These are phyloP conservation scores for Xylariales sp. DNA, from an alignment of 2,329 filamentous ascomycete species.

Conservation along the genomic window DNA sequence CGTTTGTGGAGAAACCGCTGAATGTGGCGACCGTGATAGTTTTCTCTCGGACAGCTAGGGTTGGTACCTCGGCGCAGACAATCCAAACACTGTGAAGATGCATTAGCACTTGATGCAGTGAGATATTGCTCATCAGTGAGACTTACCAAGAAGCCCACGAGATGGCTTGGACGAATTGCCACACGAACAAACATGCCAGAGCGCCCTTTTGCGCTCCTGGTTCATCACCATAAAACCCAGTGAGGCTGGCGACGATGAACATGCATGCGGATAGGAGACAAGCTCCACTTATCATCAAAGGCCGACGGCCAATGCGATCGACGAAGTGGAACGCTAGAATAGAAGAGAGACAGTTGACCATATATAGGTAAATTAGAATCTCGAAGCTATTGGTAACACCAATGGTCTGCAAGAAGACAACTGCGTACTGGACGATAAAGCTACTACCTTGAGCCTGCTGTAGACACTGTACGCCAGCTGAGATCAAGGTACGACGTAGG, in stretches of 20 bases:
- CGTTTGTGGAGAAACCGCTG: constrained; percentile 19
- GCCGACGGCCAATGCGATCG: constrained; percentile 11
- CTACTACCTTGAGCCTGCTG: constrained; percentile 19
- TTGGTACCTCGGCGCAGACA: constrained; percentile 23
- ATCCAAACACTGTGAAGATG: constrained; percentile 21
- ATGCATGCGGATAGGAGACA: constrained; percentile 10
- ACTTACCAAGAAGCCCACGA: constrained; percentile 13
- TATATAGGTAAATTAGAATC: constrained; percentile 13
- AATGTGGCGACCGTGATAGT: constrained; percentile 23
- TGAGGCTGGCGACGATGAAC: constrained; percentile 10
- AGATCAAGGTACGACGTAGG: constrained; percentile 15
- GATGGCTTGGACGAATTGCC: constrained; percentile 14
- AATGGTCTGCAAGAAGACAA: constrained; percentile 18
- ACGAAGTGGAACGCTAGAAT: constrained; percentile 13
- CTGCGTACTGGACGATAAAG: constrained; percentile 17
- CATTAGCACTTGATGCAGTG: background rate
- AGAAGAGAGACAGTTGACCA: constrained; percentile 11
- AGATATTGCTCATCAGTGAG: background rate
- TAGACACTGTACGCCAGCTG: constrained; percentile 13
- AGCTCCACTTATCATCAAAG: constrained; percentile 11
- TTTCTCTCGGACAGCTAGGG: constrained; percentile 22
- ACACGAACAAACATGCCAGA: constrained; percentile 13
- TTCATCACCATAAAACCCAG: constrained; percentile 8
- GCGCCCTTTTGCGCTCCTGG: constrained; percentile 11
- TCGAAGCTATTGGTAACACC: constrained; percentile 14